Base-by-base conservation (phyloP, 1,284 basidiomycete genomes). In the Cryptococcus wingfieldii region DNA sequence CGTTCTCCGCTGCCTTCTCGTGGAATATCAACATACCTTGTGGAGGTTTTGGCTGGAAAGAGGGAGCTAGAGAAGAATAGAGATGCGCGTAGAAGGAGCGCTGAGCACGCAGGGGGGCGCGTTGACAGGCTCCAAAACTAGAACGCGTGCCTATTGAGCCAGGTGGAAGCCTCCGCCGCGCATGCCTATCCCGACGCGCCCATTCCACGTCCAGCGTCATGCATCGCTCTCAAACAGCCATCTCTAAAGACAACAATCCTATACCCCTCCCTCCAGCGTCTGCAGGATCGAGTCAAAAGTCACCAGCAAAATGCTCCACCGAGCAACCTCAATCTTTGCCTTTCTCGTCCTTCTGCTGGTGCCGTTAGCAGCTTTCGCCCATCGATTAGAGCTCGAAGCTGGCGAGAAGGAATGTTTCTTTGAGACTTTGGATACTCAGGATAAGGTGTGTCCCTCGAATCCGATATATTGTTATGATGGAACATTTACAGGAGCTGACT, bases 321-420 rank as follows among this genome's bases (percentile, higher is more conserved):
- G 57, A 25, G 41, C 53, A 18, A n/a, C 51, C 14, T 51, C 53
- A 39, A 23, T 62, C n/a, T 23, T 61, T 46, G 18, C 59, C 46
- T 48, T 69, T 9, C 53, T 61, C 50, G 56, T 66, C 47, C 54
- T 69, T 4, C 46, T 64, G 23, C 43, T 69, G 44, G 60, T 34
- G 31, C 31, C 31, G 31, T 34, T 34, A 34, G 31, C 31, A 34
- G 31, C 62, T 4, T 48, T 65, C 18, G 78, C 77, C 0, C 78
- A 83, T 67, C 78, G 80, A 66, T 79, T 83, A 70, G 81, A 82
- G 53, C 71, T 83, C n/a, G 77, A 82, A 18, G 87, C 93, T 23
- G 86, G 86, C 38, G 84, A 84, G 69, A 93, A 91, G 75, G 92
- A 97, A 69, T 99, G 95, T 79, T 99, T 95, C 82, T 98, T 96